phyloP scores from a whole-genome alignment of 2,329 filamentous ascomycete genomes.

The Hypoxylon sp. region DNA sequence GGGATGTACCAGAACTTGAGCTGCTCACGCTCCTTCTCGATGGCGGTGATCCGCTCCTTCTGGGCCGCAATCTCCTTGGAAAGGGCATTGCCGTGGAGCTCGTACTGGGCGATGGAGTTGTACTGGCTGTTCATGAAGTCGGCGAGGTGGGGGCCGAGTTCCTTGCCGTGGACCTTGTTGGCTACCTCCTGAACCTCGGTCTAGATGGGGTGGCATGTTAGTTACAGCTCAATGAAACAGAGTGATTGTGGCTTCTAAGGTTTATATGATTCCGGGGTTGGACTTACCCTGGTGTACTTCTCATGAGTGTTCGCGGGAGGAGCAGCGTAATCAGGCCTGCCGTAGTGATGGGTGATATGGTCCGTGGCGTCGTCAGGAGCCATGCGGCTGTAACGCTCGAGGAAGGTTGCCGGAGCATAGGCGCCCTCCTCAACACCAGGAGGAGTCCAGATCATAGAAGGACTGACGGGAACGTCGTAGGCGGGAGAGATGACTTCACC shows the following conservation, averaged over 20 bases:
- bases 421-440: slow-evolving; percentile 45
- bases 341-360: slow-evolving; percentile 44
- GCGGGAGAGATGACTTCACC: slow-evolving; percentile 48
- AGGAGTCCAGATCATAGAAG: slow-evolving; percentile 48
- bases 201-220: slow-evolving; percentile 25
- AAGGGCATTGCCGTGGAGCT: slow-evolving; percentile 23
- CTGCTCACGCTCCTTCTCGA: slow-evolving; percentile 29
- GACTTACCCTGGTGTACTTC: slow-evolving; percentile 46
- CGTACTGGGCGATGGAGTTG: slow-evolving; percentile 5
- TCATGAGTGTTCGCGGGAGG: slow-evolving; percentile 31
- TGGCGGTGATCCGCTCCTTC: slow-evolving; percentile 21
- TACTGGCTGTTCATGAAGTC: slow-evolving; percentile 32
- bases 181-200: slow-evolving; percentile 40
- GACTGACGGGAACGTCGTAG: slow-evolving; percentile 47
- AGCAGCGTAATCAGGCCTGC: neutral
- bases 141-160: slow-evolving; percentile 15
- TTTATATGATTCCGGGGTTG: neutral
- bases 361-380: slow-evolving; percentile 48
- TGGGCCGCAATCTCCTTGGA: slow-evolving; percentile 26
- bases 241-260: too few species aligned
- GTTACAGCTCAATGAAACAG: slow-evolving; percentile 10
- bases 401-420: slow-evolving; percentile 39
- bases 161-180: slow-evolving; percentile 1
- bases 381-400: slow-evolving; percentile 54
- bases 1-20: slow-evolving; percentile 22